Evolutionary conservation across 2,329 filamentous ascomycete species (phyloP).

Genomic region (Colletotrichum navitas): DNA sequence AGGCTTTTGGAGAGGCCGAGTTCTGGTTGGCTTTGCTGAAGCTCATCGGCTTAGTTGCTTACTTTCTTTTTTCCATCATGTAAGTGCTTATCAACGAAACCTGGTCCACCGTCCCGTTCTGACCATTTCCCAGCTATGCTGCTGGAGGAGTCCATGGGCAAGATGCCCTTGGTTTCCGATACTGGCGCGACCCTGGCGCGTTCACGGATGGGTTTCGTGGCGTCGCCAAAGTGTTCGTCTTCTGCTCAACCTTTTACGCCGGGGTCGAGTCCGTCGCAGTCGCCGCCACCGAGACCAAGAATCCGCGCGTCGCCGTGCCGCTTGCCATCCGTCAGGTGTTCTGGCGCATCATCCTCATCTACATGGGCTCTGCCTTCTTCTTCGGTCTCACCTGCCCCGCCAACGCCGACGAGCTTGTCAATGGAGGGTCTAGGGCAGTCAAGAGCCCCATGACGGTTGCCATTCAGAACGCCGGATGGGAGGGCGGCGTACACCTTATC

Average conservation of each 20-base stretch:
- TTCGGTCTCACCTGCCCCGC: slow-evolving; percentile 81
- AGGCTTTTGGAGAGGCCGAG: slow-evolving; percentile 82
- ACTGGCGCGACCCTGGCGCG: slow-evolving; percentile 79
- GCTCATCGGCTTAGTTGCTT: slow-evolving; percentile 75
- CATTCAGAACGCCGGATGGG: slow-evolving; percentile 79
- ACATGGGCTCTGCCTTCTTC: slow-evolving; percentile 80
- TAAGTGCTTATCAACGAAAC: slow-evolving; percentile 45
- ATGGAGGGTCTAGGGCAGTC: slow-evolving; percentile 71
- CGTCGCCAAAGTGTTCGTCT: slow-evolving; percentile 75
- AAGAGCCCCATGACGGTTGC: slow-evolving; percentile 81
- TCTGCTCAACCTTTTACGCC: slow-evolving; percentile 78
- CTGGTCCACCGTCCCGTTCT: neutral
- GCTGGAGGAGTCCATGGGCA: slow-evolving; percentile 74
- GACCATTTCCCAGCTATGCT: slow-evolving; percentile 62
- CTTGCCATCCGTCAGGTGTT: slow-evolving; percentile 71
- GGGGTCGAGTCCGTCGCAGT: slow-evolving; percentile 75
- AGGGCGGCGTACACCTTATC: slow-evolving; percentile 80
- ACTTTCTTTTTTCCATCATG: slow-evolving; percentile 80
- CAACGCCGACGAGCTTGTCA: slow-evolving; percentile 73
- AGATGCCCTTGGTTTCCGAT: slow-evolving; percentile 73
- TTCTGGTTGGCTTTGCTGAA: slow-evolving; percentile 84
- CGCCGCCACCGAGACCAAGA: slow-evolving; percentile 71
- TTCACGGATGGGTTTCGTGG: slow-evolving; percentile 77
- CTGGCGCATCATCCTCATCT: slow-evolving; percentile 72
- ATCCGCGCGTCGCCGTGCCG: slow-evolving; percentile 67